Percentiles rank a stretch among this genome's conserved stretches.
These are phyloP conservation scores for Arthromyces matolae DNA, from an alignment of 768 basidiomycete genomes.

Conservation along the genomic window DNA sequence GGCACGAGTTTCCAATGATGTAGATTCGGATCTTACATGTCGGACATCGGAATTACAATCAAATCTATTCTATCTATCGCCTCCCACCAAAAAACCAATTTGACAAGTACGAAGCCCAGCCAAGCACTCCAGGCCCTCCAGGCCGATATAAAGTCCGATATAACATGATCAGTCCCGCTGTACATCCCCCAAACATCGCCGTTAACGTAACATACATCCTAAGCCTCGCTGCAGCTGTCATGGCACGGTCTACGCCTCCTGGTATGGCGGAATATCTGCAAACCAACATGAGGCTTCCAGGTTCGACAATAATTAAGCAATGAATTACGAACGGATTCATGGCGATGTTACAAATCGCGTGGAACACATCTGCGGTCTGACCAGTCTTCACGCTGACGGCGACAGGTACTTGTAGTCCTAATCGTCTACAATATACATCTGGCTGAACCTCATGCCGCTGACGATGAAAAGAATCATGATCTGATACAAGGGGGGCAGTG, in stretches of 20 bases:
- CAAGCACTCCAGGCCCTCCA: constrained; percentile 46
- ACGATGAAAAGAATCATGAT: constrained; percentile 13
- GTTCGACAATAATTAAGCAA: background rate
- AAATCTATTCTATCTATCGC: constrained; percentile 30
- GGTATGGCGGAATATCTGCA: constrained; percentile 64
- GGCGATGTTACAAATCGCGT: constrained; percentile 78
- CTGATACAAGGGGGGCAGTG: constrained; percentile 3
- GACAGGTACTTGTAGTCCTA: constrained; percentile 90
- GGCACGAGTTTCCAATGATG: constrained; percentile 29
- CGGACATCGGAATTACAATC: constrained; percentile 29
- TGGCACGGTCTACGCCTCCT: constrained; percentile 77
- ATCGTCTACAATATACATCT: constrained; percentile 89
- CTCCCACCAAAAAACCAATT: constrained; percentile 63
- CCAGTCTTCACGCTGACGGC: constrained; percentile 88
- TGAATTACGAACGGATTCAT: constrained; percentile 75
- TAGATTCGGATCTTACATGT: constrained; percentile 46
- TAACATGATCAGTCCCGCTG: constrained; percentile 67
- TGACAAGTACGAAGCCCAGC: constrained; percentile 61
- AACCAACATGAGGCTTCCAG: background rate
- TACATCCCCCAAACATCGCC: constrained; percentile 68
- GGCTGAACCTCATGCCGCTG: constrained; percentile 99
- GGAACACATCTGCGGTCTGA: constrained; percentile 84
- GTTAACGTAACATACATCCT: constrained; percentile 71
- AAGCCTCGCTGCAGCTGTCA: constrained; percentile 65
- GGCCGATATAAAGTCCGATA: constrained; percentile 67